Evolutionary conservation across 2,329 filamentous ascomycete species (phyloP), one percentile per base, ranked within the genome.

Genomic region (Clonostachys sp.): DNA sequence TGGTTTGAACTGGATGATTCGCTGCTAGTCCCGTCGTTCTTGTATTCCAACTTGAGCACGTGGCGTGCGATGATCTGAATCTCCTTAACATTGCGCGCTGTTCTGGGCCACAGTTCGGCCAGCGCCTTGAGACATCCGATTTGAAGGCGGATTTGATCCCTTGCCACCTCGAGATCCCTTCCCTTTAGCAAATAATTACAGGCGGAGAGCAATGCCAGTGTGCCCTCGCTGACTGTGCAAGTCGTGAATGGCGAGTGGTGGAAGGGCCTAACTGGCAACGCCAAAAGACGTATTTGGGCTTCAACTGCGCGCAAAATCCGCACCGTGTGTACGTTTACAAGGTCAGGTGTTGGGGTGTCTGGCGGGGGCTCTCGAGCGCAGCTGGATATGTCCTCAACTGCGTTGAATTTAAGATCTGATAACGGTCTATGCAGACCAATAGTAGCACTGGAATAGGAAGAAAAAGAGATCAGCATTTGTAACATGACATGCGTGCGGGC

Each of bases 141-240:
- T 5, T 53, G 65, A 56, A 71, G 59, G 6, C 67, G 62, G 18
- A 72, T 67, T 51, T 72, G 68, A 20, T 67, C 61, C 48, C 70
- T 56, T n/a, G 66, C 66, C 2, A 65, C 56, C 1, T 57, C 52
- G 6, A 71, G 51, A 14, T 66, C 57, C 24, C 56, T 54, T 0
- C 59, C 63, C 8, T 54, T 55, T n/a, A 71, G 50, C 18, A 65
- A 47, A 45, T 57, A 64, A 13, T 56, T 61, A 50, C 67, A 71
- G 3, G 68, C 68, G 1, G 69, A 68, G 5, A 65, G 53, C 4
- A 64, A 55, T 3, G 63, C 55, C 3, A 72, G 53, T 0, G 62
- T 65, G 0, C 64, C 69, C 16, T 64, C 62, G 39, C 60, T 67
- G 12, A 69, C 50, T 66, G 71, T 71, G 55, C 70, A 73, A 0